These are phyloP conservation scores for Aureobasidium sp. DNA, from an alignment of 2,329 filamentous ascomycete species.

Conservation along the genomic window DNA sequence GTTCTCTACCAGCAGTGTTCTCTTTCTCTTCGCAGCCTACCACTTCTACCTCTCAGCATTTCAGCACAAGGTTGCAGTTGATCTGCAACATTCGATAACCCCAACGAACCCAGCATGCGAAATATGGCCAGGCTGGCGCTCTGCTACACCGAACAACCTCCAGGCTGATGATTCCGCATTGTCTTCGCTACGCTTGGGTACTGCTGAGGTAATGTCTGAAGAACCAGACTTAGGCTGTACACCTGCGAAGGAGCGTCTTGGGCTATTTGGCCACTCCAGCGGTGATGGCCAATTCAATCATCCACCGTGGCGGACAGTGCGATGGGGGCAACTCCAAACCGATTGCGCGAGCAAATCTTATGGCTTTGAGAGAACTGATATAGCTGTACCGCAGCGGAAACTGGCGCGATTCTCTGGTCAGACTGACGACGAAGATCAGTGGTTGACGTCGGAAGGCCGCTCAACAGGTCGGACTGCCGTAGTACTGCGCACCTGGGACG, in stretches of 20 bases:
- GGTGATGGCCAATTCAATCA: not conserved
- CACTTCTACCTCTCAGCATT: not conserved
- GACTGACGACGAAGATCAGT: not conserved
- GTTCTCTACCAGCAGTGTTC: not conserved
- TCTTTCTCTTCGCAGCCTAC: not conserved
- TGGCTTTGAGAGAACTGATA: not conserved
- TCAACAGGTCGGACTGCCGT: not conserved
- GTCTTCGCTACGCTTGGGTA: not conserved
- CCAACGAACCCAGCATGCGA: not conserved
- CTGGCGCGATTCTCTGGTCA: not conserved
- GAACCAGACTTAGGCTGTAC: not conserved
- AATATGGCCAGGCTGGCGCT: not conserved
- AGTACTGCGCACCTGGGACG: not conserved
- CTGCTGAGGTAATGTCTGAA: not conserved
- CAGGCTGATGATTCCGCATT: not conserved
- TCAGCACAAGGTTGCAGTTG: not conserved
- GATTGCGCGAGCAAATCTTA: not conserved
- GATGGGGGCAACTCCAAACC: not conserved
- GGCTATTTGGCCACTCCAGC: not conserved
- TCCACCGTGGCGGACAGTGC: not conserved
- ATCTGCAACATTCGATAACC: too few relatives aligned
- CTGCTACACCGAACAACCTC: not conserved
- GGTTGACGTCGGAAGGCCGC: too few relatives aligned
- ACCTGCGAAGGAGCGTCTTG: not conserved
- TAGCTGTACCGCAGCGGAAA: not conserved